Conservation (phyloP, 2,329 filamentous ascomycete genomes). For the Botryotinia globosa region DNA sequence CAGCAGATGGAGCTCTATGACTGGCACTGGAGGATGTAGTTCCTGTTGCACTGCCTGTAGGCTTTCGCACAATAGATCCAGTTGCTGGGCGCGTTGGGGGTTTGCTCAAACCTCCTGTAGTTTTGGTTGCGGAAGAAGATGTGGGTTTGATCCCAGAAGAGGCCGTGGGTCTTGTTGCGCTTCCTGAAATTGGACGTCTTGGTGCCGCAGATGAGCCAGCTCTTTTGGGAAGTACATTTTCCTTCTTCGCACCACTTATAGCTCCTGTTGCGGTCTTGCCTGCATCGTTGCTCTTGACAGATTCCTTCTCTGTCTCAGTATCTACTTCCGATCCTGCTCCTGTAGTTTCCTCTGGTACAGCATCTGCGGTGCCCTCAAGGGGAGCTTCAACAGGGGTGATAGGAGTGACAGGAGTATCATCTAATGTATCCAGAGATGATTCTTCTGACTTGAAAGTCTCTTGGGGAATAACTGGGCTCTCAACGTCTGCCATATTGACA, state of each 20-base stretch:
- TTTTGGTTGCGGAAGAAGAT: constrained; percentile 31
- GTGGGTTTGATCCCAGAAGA: constrained; percentile 31
- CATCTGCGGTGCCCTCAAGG: constrained; percentile 16
- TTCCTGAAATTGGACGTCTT: constrained; percentile 29
- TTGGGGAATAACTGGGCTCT: not conserved
- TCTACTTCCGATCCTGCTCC: constrained; percentile 33
- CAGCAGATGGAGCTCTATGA: constrained; percentile 36
- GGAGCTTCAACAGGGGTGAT: constrained; percentile 2
- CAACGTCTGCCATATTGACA: constrained; percentile 22
- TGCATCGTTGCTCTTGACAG: constrained; percentile 32
- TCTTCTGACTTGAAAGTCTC: not conserved
- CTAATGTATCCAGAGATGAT: not conserved
- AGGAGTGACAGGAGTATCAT: constrained; percentile 7
- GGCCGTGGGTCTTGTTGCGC: constrained; percentile 26
- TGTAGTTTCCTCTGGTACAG: constrained; percentile 29
- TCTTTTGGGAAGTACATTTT: constrained; percentile 35
- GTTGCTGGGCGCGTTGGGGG: constrained; percentile 36
- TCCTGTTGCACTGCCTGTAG: constrained; percentile 35
- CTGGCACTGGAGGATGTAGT: constrained; percentile 34
- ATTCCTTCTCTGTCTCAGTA: constrained; percentile 35
- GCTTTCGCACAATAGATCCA: constrained; percentile 34
- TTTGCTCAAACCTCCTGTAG: constrained; percentile 38
- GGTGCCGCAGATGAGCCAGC: constrained; percentile 26
- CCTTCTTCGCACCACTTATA: constrained; percentile 36
- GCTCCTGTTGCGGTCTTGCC: constrained; percentile 30